phyloP scores from a whole-genome alignment of 306 rosid species.

The Spatholobus suberectus region DNA sequence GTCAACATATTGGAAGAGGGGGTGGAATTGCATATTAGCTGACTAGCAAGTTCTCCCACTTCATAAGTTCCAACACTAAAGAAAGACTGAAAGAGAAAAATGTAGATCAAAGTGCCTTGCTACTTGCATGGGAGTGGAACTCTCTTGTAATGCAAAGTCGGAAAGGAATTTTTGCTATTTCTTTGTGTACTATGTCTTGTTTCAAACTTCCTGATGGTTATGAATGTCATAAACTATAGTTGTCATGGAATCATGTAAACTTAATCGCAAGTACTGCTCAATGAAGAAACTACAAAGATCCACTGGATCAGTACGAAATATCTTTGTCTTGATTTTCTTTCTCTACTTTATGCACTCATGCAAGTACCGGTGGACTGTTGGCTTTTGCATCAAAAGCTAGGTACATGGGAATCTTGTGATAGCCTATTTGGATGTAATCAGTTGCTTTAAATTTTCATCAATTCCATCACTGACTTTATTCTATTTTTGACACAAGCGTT shows the following conservation, averaged over 20 bases:
- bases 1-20: no score
- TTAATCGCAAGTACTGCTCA: neutral
- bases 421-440: neutral
- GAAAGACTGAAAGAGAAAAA: no score
- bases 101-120: neutral
- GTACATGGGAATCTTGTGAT: neutral
- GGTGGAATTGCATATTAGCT: no score
- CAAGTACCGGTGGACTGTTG: neutral
- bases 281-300: neutral
- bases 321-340: constrained; percentile 20
- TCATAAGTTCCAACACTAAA: no score
- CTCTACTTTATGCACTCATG: neutral
- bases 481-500: neutral
- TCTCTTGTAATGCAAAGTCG: neutral
- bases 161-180: neutral
- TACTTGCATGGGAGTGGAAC: neutral
- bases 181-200: neutral
- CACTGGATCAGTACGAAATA: neutral
- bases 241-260: neutral
- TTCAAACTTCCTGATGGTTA: neutral
- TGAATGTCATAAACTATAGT: neutral
- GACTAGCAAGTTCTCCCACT: no score
- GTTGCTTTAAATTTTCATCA: neutral
- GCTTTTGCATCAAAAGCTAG: neutral
- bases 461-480: neutral